Conservation (phyloP, 768 basidiomycete genomes). For the Daedaleopsis sinensis region DNA sequence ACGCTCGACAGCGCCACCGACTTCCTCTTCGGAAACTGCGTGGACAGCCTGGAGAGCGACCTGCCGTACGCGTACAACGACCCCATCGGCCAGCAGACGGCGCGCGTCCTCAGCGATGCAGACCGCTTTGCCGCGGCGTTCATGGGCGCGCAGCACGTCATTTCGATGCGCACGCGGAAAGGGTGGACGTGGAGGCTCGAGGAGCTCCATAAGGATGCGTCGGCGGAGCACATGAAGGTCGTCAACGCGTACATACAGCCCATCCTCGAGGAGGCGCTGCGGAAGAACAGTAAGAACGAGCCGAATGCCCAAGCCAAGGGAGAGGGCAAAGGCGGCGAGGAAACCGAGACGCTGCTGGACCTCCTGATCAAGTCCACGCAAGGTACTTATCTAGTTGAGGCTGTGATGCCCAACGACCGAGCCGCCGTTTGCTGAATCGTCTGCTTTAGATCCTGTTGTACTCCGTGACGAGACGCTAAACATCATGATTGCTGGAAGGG, state of each 20-base stretch:
- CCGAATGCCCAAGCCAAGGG: background rate
- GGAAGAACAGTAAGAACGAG: constrained; percentile 12
- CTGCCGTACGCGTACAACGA: constrained; percentile 7
- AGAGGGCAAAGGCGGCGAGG: constrained; percentile 18
- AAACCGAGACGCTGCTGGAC: constrained; percentile 45
- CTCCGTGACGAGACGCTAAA: constrained; percentile 38
- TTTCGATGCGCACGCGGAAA: constrained; percentile 31
- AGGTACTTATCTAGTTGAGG: constrained; percentile 30
- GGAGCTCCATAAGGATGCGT: constrained; percentile 39
- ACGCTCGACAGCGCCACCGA: constrained; percentile 57
- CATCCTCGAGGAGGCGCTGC: constrained; percentile 37
- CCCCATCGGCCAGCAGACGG: background rate
- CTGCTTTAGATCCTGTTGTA: constrained; percentile 29
- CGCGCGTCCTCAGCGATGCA: background rate
- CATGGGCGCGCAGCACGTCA: constrained; percentile 31
- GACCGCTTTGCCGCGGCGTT: constrained; percentile 3
- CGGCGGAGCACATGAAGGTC: constrained; percentile 37
- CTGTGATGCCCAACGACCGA: background rate
- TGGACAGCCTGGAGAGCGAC: constrained; percentile 39
- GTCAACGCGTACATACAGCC: constrained; percentile 44
- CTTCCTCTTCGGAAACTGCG: constrained; percentile 51
- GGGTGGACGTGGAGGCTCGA: constrained; percentile 44
- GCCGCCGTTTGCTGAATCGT: background rate
- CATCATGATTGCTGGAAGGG: constrained; percentile 39
- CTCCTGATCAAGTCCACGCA: constrained; percentile 41